A percentile compares a stretch with the other conserved stretches of the same genome.
These are phyloP conservation scores for Lentinus polychrous DNA, from an alignment of 1,284 basidiomycete species.

Conservation along the genomic window DNA sequence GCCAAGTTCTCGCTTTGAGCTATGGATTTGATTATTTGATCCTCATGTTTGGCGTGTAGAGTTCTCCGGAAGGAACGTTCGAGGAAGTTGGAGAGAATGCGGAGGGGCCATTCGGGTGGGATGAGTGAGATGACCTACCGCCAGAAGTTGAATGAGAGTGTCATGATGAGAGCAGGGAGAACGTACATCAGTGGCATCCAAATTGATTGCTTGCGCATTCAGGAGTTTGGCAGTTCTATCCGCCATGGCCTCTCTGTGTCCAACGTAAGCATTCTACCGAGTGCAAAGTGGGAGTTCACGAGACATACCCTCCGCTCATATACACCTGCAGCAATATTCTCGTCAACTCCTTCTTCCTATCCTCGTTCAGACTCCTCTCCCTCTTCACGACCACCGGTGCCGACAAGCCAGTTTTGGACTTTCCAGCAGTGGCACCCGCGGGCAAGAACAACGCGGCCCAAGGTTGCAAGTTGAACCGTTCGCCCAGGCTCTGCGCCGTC, in stretches of 20 bases:
- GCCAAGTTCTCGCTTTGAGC: constrained; percentile 66
- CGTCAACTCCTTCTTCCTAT: constrained; percentile 52
- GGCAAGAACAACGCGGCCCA: constrained; percentile 46
- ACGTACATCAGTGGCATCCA: constrained; percentile 72
- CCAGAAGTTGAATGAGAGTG: background rate
- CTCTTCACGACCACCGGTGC: constrained; percentile 25
- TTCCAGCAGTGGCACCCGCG: constrained; percentile 18
- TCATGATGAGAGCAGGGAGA: constrained; percentile 1
- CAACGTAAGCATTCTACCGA: constrained; percentile 5
- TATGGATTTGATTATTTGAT: constrained; percentile 66
- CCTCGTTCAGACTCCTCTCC: constrained; percentile 42
- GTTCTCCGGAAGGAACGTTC: constrained; percentile 70
- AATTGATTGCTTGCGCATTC: constrained; percentile 72
- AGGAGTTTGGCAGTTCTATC: constrained; percentile 61
- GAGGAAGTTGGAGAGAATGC: constrained; percentile 69
- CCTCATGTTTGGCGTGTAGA: constrained; percentile 66
- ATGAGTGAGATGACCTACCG: constrained; percentile 62
- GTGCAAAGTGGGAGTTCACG: background rate
- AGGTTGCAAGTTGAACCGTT: constrained; percentile 42
- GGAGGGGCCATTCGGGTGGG: constrained; percentile 71
- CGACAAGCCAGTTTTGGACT: constrained; percentile 15
- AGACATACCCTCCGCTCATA: constrained; percentile 62
- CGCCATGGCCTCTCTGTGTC: constrained; percentile 36
- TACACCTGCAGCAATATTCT: constrained; percentile 75
- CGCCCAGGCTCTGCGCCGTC: constrained; percentile 46